Evolutionary conservation across 805 yeast species (phyloP), one percentile per base, ranked within the genome.

Genomic region (Starmerella potacharoeniae): DNA sequence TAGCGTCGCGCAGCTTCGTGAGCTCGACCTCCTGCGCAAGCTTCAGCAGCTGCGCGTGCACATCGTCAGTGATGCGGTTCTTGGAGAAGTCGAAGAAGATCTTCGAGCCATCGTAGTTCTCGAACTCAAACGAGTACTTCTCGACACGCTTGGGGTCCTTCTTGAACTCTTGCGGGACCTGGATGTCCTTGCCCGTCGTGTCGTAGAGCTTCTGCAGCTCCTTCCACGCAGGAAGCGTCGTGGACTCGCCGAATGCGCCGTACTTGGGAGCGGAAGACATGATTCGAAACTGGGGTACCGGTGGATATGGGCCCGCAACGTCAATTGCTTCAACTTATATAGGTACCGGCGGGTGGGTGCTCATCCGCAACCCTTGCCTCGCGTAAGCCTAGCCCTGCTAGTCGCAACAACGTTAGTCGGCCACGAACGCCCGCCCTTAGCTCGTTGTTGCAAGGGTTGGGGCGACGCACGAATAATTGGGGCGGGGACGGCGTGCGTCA

Each of bases 61-160:
- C 80, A 67, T 87, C 88, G 62, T 89, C 96, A 70, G 89, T 83
- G 69, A 93, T 77, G 71, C 93, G 77, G 74, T 93, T 93, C 80
- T 93, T 93, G 65, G 96, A 86, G 78, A 84, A 93, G 72, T 93
- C 99, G 68, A 91, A 93, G 65, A 91, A 74, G 68, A 93, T 86
- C 75, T 89, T 76, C 55, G 95, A 85, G 49, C 84, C 88, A 68
- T 91, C 97, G 71, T 68, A 85, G 77, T 91, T 93, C 65, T 75
- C 75, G 73, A 89, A 88, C 56, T 86, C 82, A 69, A 79, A 80
- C 62, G 93, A 79, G 70, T 77, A 83, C 71, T 86, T 88, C 60
- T 74, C 77, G 67, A 83, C 88, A 71, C 98, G 82, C 58, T 76
- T 65, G 28, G 86, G 69, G 71, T 93, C 96, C 63, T 78, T 73